Evolutionary conservation across 768 basidiomycete species (phyloP).

Genomic region (Postia placenta): DNA sequence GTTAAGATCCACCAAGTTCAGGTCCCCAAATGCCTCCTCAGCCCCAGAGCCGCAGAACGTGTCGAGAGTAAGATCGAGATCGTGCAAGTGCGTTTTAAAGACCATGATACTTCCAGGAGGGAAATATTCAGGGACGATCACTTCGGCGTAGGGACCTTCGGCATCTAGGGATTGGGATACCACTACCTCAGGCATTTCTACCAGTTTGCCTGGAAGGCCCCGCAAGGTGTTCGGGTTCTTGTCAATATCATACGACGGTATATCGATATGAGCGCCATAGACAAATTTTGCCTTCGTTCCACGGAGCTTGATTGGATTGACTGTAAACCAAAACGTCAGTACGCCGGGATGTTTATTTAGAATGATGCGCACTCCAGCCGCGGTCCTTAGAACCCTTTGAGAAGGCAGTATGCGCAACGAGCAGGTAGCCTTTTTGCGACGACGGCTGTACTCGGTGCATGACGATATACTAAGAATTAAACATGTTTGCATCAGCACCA

Average conservation of each 20-base stretch:
- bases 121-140: slow-evolving; percentile 81
- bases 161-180: slow-evolving; percentile 57
- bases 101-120: slow-evolving; percentile 96
- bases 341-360: not conserved
- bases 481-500: not conserved
- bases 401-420: slow-evolving; percentile 92
- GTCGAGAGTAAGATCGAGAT: slow-evolving; percentile 67
- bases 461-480: slow-evolving; percentile 88
- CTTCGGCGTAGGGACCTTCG: slow-evolving; percentile 69
- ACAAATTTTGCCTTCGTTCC: slow-evolving; percentile 78
- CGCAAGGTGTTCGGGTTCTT: slow-evolving; percentile 48
- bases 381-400: slow-evolving; percentile 74
- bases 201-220: slow-evolving; percentile 67
- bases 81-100: slow-evolving; percentile 80
- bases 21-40: slow-evolving; percentile 61
- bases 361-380: slow-evolving; percentile 52
- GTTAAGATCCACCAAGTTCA: slow-evolving; percentile 87
- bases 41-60: slow-evolving; percentile 65
- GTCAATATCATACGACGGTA: slow-evolving; percentile 52
- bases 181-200: slow-evolving; percentile 53
- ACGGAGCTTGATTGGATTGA: slow-evolving; percentile 78
- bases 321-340: slow-evolving; percentile 32
- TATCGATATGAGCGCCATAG: slow-evolving; percentile 67
- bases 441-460: slow-evolving; percentile 87
- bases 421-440: slow-evolving; percentile 87